Percentiles rank a stretch among this genome's conserved stretches.
phyloP scores from a whole-genome alignment of 2,329 filamentous ascomycete genomes.

The Trichoderma afroharzianum region DNA sequence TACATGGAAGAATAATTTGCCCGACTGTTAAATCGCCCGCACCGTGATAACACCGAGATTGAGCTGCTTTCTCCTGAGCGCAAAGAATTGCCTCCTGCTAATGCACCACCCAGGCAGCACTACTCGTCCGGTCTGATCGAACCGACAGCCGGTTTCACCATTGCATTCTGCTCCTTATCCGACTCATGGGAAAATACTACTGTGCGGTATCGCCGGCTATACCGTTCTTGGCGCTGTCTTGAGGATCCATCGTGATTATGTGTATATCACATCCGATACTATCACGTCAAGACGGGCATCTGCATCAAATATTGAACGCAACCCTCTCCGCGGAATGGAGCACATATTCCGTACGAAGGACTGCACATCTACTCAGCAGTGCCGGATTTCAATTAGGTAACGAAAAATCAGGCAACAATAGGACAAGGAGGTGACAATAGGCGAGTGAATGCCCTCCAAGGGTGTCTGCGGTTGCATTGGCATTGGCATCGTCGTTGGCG shows the following conservation, averaged over 20 bases:
- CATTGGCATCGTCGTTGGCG: neutral
- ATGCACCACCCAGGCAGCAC: neutral
- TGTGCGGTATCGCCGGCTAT: neutral
- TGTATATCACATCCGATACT: neutral
- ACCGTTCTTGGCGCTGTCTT: neutral
- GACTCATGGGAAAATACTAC: neutral
- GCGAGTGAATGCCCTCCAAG: neutral
- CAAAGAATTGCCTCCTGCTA: neutral
- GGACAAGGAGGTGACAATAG: neutral
- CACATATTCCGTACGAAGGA: neutral
- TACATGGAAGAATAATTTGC: neutral
- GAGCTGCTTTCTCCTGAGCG: neutral
- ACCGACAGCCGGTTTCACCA: neutral
- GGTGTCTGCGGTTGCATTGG: neutral
- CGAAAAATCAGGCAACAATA: neutral
- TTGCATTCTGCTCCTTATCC: neutral
- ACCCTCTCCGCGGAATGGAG: neutral
- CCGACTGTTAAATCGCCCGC: neutral
- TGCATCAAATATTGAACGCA: neutral
- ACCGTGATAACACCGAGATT: constrained; percentile 6
- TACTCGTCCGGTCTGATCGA: neutral
- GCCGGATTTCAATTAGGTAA: neutral
- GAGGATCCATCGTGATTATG: neutral
- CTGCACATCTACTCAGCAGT: neutral
- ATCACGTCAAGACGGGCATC: neutral